Evolutionary conservation across 179 eudicot genomes (phyloP).

Genomic region (Amaranthus tricolor): DNA sequence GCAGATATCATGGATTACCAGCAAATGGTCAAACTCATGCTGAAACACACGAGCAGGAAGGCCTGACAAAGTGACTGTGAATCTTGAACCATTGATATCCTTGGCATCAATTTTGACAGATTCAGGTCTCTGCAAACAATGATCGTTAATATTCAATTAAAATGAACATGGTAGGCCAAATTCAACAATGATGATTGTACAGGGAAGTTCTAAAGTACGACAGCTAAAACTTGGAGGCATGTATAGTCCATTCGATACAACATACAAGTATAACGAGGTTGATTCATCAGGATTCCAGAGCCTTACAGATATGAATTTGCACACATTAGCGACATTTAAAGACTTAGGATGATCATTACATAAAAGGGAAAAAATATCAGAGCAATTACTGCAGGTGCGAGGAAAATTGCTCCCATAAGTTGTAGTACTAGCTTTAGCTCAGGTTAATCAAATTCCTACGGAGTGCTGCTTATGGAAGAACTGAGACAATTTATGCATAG

Average conservation of each 20-base stretch:
- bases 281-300: background rate
- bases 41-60: slow-evolving; percentile 94
- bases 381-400: background rate
- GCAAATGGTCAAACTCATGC: slow-evolving; percentile 96
- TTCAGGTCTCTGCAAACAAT: slow-evolving; percentile 78
- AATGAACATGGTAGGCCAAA: slow-evolving; percentile 2
- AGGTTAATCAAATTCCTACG: background rate
- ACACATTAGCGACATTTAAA: background rate
- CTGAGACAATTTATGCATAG: too few species aligned
- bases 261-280: background rate
- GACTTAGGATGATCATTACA: background rate
- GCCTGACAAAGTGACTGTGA: slow-evolving; percentile 56
- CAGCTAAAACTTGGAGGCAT: background rate
- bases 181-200: background rate
- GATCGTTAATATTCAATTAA: slow-evolving; percentile 12
- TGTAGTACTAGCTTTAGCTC: background rate
- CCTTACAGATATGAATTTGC: background rate
- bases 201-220: background rate
- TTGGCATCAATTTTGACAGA: slow-evolving; percentile 81
- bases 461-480: background rate
- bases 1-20: slow-evolving; percentile 39
- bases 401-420: background rate
- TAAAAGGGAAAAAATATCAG: background rate
- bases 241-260: background rate
- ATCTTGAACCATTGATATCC: slow-evolving; percentile 76